Base-by-base conservation (phyloP, 257 asterid genomes). In the Scutellaria galericulata region DNA sequence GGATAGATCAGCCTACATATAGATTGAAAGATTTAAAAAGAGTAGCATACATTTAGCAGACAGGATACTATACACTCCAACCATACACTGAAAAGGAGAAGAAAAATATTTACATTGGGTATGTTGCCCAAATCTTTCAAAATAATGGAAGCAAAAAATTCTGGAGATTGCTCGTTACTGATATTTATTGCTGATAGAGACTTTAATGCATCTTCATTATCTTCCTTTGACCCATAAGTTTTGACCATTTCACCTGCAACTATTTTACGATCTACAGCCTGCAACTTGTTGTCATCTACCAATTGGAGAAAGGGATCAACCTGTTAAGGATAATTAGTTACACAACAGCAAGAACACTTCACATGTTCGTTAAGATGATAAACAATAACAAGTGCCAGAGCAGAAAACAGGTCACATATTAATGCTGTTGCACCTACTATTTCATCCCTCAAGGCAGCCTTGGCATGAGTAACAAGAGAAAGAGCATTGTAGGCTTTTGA, bases 251-350 rank as follows among this genome's bases (percentile, higher is more conserved):
- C 76, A 47, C 79, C 81, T 70, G 64, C 75, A 22, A 67, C 78
- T 37, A 66, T 51, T 54, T 72, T 82, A 48, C 60, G 79, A 73
- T 80, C 90, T 51, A 77, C 64, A 57, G 90, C 89, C 79, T 78
- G 84, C 78, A 90, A 76, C 81, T 90, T 90, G 80, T 81, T 77
- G 81, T 87, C 88, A 70, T 90, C 92, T 44, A 86, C 88, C 86
- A 90, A 73, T 74, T 64, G 88, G 69, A 90, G 94, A 70, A 83
- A 90, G 74, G 95, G 96, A 80, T 90, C 94, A 57, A 74, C 87
- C 96, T 87, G 84, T 78, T 75, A 73, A 78, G 65, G 80, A 54
- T 54, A 69, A 39, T 66, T 15, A 39, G 80, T 71, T 76, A 72
- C 53, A 58, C 31, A 51, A 20, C 64, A 66, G 52, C 55, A 73